Evolutionary conservation across 176 grass and related monocot species (phyloP).

Genomic region (Rhynchospora breviuscula): DNA sequence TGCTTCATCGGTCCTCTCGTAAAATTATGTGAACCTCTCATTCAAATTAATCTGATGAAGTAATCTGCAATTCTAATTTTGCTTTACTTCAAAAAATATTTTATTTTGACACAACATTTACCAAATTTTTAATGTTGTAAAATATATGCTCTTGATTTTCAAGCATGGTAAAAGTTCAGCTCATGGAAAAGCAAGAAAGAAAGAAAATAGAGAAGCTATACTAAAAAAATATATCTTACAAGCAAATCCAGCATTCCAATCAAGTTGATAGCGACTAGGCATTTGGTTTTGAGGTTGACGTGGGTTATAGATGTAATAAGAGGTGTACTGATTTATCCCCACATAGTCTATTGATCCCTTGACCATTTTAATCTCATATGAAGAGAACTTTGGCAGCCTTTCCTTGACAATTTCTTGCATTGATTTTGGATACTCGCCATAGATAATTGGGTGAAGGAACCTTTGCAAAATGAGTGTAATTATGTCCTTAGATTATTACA

Average conservation of each 20-base stretch:
- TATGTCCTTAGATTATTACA: background rate
- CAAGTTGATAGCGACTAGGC: slow-evolving; percentile 33
- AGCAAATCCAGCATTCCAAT: slow-evolving; percentile 43
- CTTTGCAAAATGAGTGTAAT: background rate
- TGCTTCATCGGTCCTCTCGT: background rate
- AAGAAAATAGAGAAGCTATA: background rate
- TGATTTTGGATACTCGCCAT: slow-evolving; percentile 45
- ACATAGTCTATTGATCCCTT: slow-evolving; percentile 49
- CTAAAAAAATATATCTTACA: slow-evolving; percentile 30
- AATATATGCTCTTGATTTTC: background rate
- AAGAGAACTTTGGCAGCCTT: slow-evolving; percentile 48
- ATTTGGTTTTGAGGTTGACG: slow-evolving; percentile 10
- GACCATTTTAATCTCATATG: slow-evolving; percentile 39
- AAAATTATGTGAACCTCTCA: background rate
- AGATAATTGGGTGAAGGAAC: slow-evolving; percentile 37
- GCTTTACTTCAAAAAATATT: background rate
- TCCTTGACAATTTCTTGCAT: slow-evolving; percentile 53
- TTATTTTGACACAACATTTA: background rate
- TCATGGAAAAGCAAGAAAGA: background rate
- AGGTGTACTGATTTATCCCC: slow-evolving; percentile 57
- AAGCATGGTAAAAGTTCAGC: background rate
- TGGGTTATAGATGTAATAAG: slow-evolving; percentile 42
- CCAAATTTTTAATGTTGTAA: background rate
- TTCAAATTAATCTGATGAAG: background rate
- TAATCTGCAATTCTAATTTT: background rate